Evolutionary conservation across 148 eudicot species (phyloP), one percentile per base, ranked within the genome.

Genomic region (Camellia japonica): DNA sequence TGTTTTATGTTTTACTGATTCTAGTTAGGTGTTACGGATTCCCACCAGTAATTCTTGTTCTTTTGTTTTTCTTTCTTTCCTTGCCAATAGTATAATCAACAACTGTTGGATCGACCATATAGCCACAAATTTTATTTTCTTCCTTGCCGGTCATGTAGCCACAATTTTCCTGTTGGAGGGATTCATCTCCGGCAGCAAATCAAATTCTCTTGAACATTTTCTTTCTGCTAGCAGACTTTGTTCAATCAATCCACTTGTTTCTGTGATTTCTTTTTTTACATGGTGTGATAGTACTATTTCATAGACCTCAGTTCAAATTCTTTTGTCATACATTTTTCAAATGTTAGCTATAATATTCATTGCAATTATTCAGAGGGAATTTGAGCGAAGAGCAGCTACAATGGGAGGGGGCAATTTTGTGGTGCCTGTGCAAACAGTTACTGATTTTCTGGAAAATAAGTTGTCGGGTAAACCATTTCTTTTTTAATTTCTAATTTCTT

Each of bases 351-450:
- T 9, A 15, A 44, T 49, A 47, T 60, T 6, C 16, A 3, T 38
- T 15, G n/a, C 7, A 0, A 64, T 67, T 46, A 80, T 60, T 63
- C 79, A 95, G 99, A 93, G 89, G 86, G 91, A 87, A 83, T 85
- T 51, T n/a, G 99, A 96, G 84, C 83, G 76, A 79, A 92, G 86
- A 87, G 98, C 99, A 19, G 98, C 99, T 76, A 77, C 77, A 16
- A 87, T 93, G 94, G 99, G 99, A 78, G 99, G 99, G 72, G 98
- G 99, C 68, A 92, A 94, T 82, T 92, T 94, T 81, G 93, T 90
- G 68, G 98, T 91, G 74, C 99, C 99, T 68, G 99, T 94, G 68
- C 97, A 96, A 76, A 90, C 82, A 51, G 95, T 89, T 80, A 83
- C 93, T 7, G 97, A 96, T 83, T 96, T 92, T 84, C 86, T 96